Base-by-base conservation (phyloP, 306 rosid genomes). In the Pueraria montana region DNA sequence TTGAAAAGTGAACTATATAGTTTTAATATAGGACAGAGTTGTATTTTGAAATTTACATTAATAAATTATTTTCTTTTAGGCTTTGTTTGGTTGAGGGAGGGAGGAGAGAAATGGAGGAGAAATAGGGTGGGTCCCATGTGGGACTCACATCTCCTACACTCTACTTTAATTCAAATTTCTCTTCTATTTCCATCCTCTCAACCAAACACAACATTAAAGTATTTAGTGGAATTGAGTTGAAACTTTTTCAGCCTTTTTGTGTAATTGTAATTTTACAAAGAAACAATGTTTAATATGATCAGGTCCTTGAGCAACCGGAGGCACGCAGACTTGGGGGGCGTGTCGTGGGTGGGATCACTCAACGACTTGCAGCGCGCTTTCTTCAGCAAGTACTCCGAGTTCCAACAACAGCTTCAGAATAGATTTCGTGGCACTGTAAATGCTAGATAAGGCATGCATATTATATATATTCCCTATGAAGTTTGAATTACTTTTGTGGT, bases 301-400 rank as follows among this genome's bases (percentile, higher is more conserved):
- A 95, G 98, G 90, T 92, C 79, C 93, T 95, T 89, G 96, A 92
- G 85, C 91, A 93, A 82, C 97, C 93, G 2, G 98, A 95, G 87
- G 97, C 92, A 32, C 99, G 93, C 62, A 86, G 61, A 81, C 82
- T 95, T 5, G 99, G 98, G 27, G 87, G 88, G 4, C 90, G 89
- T 66, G 92, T 95, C 36, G 77, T 89, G 36, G 95, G 94, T 18
- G 99, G 99, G 63, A 89, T 95, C 77, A 91, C 96, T 61, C 99
- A 90, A 72, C 98, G 96, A 8, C 91, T 95, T 18, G 99, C 96
- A 0, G 99, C 99, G 24, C 92, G 99, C 55, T 77, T 93, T 87
- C 90, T 95, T 74, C 92, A 91, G 68, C 99, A 93, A 92, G 77
- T 93, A 72, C 98, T 95, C 64, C 91, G 90, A 40, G 84, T 83